Percentiles rank a stretch among this genome's conserved stretches.
These are phyloP conservation scores for Spizellomyces sp. DNA, from an alignment of 192 early-diverging fungal species.

Conservation along the genomic window DNA sequence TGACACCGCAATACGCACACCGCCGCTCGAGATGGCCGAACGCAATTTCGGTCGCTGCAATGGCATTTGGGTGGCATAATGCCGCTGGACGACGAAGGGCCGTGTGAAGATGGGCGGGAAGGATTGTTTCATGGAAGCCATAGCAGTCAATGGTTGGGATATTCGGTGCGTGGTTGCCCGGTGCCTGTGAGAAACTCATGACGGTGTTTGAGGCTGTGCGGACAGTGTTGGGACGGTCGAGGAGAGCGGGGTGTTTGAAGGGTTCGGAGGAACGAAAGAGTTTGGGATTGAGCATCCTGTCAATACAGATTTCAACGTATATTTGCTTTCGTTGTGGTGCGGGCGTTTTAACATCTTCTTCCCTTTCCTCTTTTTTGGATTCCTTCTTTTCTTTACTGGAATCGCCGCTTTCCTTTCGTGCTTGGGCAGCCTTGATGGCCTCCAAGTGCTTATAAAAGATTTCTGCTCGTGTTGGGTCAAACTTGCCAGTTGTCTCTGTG, in stretches of 20 bases:
- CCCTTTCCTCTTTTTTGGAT: not conserved
- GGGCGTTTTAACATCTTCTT: not conserved
- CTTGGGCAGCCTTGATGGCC: slow-evolving; percentile 22
- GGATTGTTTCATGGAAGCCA: slow-evolving; percentile 15
- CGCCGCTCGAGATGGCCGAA: slow-evolving; percentile 8
- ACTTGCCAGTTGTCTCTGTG: not conserved
- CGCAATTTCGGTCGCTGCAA: not conserved
- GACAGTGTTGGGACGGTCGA: too few relatives aligned
- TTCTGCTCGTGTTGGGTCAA: not conserved
- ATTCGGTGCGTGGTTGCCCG: not conserved
- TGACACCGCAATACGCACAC: slow-evolving; percentile 22
- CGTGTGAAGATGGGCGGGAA: not conserved
- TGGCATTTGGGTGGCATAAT: slow-evolving; percentile 2
- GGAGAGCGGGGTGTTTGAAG: too few relatives aligned
- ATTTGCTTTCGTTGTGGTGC: not conserved
- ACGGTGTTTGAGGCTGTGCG: too few relatives aligned
- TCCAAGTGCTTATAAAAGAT: slow-evolving; percentile 9
- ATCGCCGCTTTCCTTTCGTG: not conserved
- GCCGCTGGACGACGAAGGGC: not conserved
- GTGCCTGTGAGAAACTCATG: too few relatives aligned
- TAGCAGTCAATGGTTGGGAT: slow-evolving; percentile 23
- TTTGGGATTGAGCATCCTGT: slow-evolving; percentile 8
- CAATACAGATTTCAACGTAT: slow-evolving; percentile 29
- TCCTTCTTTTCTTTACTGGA: not conserved
- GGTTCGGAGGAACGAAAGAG: slow-evolving; percentile 2